Base-by-base conservation (phyloP, 2,329 filamentous ascomycete species). In the Ophiostoma pallidulum region DNA sequence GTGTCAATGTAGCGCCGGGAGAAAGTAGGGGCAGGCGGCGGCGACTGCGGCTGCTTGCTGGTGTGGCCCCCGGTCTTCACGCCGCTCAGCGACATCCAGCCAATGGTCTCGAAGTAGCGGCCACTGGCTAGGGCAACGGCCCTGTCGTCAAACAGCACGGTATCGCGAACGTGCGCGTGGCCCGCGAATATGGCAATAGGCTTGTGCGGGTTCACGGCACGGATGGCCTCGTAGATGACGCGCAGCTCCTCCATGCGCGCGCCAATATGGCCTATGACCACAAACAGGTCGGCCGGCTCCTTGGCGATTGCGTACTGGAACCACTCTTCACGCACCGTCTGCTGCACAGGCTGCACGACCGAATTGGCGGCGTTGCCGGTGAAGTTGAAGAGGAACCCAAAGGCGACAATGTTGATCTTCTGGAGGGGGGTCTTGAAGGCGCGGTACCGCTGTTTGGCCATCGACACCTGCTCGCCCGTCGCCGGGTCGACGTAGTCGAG, bases 351-450 rank as follows among this genome's bases (percentile, higher is more conserved):
- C 56, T 87, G 81, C 0, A 97, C 86, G 4, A 87, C 71, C 0
- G 87, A 94, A 63, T 97, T 97, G 62, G 95, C 92, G 48, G 84
- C 84, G 62, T 95, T 95, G 16, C 82, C 81, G 1, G 78, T 86
- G 58, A 98, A 98, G 66, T 98, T 82, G 64, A 96, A 98, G 4
- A 98, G 69, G 64, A 98, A 97, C 2, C 92, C 92, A 63, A 98
- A 90, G 0, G 91, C 86, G 41, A 94, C 71, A 49, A 98, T 79
- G 14, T 84, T 77, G 51, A 95, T 80, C 4, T 84, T 85, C 56
- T 87, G 86, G 55, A 94, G 88, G 70, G 90, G 89, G 6, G 92
- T 98, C 48, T 78, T 89, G 65, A 98, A 95, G 60, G 87, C 92
- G 62, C 84, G 82, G 66, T 82, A 97, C 10, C 90, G 77, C 57